phyloP scores from a whole-genome alignment of 371 early-diverging fungal species.

The Sporodiniella umbellata region DNA sequence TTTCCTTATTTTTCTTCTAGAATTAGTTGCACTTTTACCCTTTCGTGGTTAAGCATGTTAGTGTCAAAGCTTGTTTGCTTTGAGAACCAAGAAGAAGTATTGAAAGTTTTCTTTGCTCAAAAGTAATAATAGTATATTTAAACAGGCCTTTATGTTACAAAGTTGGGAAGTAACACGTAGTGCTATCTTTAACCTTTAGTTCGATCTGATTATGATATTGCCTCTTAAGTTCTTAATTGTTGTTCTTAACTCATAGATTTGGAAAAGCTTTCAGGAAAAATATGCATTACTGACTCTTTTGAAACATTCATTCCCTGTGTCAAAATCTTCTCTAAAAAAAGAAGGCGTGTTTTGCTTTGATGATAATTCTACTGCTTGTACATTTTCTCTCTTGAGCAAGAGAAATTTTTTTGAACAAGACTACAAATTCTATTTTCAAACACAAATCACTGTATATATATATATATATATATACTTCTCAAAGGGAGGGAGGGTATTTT shows the following conservation, averaged over 20 bases:
- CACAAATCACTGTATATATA: not conserved
- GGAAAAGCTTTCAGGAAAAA: conserved; percentile 16
- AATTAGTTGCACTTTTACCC: conserved; percentile 6
- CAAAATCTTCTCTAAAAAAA: not conserved
- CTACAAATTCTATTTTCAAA: not conserved
- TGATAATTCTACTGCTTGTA: not conserved
- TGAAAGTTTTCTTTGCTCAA: conserved; percentile 2
- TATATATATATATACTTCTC: no score
- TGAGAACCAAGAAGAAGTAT: conserved; percentile 1
- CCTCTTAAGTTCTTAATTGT: not conserved
- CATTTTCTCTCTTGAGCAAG: not conserved
- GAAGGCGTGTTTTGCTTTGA: not conserved
- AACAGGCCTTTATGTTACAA: conserved; percentile 1
- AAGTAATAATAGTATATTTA: not conserved
- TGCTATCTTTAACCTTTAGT: conserved; percentile 5
- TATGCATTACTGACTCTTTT: conserved; percentile 13
- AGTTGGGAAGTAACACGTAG: conserved; percentile 4
- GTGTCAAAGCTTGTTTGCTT: conserved; percentile 1
- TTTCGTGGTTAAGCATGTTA: conserved; percentile 7
- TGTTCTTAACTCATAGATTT: conserved; percentile 5
- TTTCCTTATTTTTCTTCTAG: conserved; percentile 1
- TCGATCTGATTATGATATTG: conserved; percentile 4
- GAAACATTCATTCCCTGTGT: conserved; percentile 13
- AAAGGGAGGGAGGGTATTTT: no score
- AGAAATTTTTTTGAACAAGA: not conserved